Evolutionary conservation across 139 green algal species (phyloP), one percentile per base, ranked within the genome.

Genomic region (Chlorella sorokiniana): DNA sequence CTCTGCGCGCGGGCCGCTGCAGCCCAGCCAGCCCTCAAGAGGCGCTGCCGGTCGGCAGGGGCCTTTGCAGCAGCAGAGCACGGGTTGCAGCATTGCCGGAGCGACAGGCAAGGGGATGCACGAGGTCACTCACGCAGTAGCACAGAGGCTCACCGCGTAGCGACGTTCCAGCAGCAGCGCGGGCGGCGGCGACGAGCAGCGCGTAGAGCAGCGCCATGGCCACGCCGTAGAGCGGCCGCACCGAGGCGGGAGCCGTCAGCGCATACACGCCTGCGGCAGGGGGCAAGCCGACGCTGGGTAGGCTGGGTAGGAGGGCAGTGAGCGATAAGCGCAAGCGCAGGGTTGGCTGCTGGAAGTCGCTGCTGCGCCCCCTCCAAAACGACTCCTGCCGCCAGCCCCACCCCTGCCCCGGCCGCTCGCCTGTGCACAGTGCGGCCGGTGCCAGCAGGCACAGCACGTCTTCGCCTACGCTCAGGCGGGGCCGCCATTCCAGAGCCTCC

Each of bases 101-200:
- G 40, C 1, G 69, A 11, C 11, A 16, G 14, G 48, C 48, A 56
- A 16, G 48, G 48, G 48, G 48, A 56, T 11, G 48, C 48, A 56
- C n/a, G n/a, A n/a, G n/a, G n/a, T n/a, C n/a, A n/a, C n/a, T n/a
- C n/a, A n/a, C 8, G 9, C 69, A 48, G 38, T 62, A 23, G 42
- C 35, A 27, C 52, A 68, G 38, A 71, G 11, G 33, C 79, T 2
- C 38, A 89, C 87, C 84, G 87, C 81, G 65, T 87, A 93, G 22
- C 79, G 67, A 18, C 68, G 41, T 77, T 94, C 90, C 63, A 92
- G 20, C 45, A 87, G 51, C 9, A 45, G 45, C 4, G 7, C 90
- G 79, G 16, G 76, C 67, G 1, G 71, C 63, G 33, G 76, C 48
- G 14, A 93, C 22, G 7, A 84, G 33, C 37, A 81, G 35, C 0